Evolutionary conservation across 2,329 filamentous ascomycete genomes (phyloP).

Genomic region (Aphanocladium album): DNA sequence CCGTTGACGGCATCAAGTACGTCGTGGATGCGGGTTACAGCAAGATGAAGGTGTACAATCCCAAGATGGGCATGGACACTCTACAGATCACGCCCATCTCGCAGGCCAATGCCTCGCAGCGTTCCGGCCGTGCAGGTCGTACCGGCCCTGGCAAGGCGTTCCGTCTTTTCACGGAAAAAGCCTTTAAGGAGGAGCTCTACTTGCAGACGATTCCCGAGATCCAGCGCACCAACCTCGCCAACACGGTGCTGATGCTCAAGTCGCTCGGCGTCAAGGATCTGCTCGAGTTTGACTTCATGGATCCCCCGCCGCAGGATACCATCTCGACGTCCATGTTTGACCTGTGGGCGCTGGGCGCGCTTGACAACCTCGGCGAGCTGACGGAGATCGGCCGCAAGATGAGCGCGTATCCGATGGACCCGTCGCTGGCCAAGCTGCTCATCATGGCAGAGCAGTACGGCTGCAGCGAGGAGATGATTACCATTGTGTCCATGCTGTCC

Average conservation of each 20-base stretch:
- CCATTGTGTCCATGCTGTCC: constrained; percentile 95
- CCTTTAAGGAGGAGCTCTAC: constrained; percentile 94
- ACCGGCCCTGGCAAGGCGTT: constrained; percentile 96
- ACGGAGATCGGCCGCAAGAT: constrained; percentile 84
- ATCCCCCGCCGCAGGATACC: constrained; percentile 94
- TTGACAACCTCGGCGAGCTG: constrained; percentile 90
- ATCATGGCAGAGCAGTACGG: constrained; percentile 87
- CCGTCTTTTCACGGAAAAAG: constrained; percentile 87
- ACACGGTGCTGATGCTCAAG: constrained; percentile 90
- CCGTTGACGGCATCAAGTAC: constrained; percentile 98
- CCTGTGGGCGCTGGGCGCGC: constrained; percentile 87
- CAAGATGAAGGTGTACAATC: constrained; percentile 98
- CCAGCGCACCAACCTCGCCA: constrained; percentile 90
- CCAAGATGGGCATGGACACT: constrained; percentile 98
- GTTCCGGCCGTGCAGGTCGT: constrained; percentile 86
- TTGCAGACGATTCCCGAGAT: constrained; percentile 97
- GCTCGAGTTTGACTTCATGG: constrained; percentile 98
- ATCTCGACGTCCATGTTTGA: constrained; percentile 97
- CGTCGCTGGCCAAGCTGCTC: constrained; percentile 86
- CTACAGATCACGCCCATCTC: constrained; percentile 96
- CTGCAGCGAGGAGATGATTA: constrained; percentile 96
- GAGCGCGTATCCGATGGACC: constrained; percentile 98
- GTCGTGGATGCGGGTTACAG: constrained; percentile 95
- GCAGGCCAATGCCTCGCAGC: constrained; percentile 90
- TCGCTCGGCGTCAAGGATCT: constrained; percentile 91